Evolutionary conservation across 1,284 basidiomycete genomes (phyloP), one percentile per base, ranked within the genome.

Genomic region (Trichosporon sp.): DNA sequence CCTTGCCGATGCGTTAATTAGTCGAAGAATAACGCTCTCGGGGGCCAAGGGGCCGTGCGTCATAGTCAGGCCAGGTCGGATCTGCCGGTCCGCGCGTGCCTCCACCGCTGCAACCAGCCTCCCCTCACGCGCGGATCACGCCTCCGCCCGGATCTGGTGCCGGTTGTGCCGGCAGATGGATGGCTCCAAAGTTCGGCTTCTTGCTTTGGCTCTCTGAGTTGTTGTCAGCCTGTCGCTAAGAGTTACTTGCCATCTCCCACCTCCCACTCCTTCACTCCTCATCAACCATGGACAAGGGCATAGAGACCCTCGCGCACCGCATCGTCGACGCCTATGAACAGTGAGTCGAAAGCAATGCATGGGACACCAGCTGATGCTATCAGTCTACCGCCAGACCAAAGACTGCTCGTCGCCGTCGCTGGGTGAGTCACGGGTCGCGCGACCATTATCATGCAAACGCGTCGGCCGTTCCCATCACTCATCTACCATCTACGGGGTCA

Each of bases 341-440:
- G 73, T 73, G 51, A 38, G 73, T 68, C 14, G 11, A 7, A 2
- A 2, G 51, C 10, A 14, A n/a, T n/a, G n/a, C 37, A 12, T 0
- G 8, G 35, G 46, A 51, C 51, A 19, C 4, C n/a, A 1, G 68
- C 72, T 74, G 61, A 71, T 67, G 31, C 40, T 35, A 35, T 48
- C 70, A 91, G 89, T 64, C 85, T 84, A 2, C 82, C 87, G 1
- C 68, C 83, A 10, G 80, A 85, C 48, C 79, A 85, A 2, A 88
- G 93, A 16, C 84, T 94, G 37, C 84, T 96, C 4, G 87, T 95
- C 31, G 93, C 78, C 8, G 74, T 83, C 2, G 81, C 81, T 12
- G 77, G 78, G 78, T 77, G 51, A 65, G 78, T 75, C 7, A 21
- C 43, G 10, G 35, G 65, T 16, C 38, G 11, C 31, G 43, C 59